Base-by-base conservation (phyloP, 345 rosid species). In the Eucalyptus paniculata region DNA sequence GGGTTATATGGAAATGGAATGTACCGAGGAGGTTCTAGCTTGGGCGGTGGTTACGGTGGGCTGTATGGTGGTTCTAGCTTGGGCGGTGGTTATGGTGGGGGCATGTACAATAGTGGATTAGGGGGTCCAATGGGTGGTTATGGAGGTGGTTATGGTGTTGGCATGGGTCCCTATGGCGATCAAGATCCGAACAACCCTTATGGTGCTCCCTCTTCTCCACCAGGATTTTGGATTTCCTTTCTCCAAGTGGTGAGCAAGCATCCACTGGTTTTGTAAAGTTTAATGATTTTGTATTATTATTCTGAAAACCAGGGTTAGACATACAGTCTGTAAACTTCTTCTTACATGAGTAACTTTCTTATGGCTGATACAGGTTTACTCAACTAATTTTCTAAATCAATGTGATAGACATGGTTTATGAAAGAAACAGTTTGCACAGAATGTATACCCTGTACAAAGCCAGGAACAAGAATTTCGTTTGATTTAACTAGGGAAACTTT, bases 121-220 rank as follows among this genome's bases (percentile, higher is more conserved):
- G 98, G 99, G 91, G 97, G 97, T 77, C 91, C 92, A 19, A 95
- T 97, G 99, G 99, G 99, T 92, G 97, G 97, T 90, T 96, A 93
- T 93, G 99, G 99, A 99, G 99, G 99, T 92, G 97, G 97, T 90
- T 96, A 92, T 92, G 99, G 99, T 51, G 93, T 92, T 96, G 99
- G 99, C 77, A 95, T 93, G 96, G 93, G 95, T 92, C 98, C 96
- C 53, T 94, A 94, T 89, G 99, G 98, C 88, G 96, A 91, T 91
- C 99, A 96, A 93, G 99, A 96, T 94, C 98, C 97, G 8, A 97
- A 97, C 88, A 94, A 97, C 93, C 99, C 99, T 86, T 93, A 87
- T 91, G 97, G 96, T 77, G 93, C 91, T 90, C 99, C 99, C 49
- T 89, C 99, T 51, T 94, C 98, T 87, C 99, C 99, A n/a, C 99